Evolutionary conservation across 169 alveolate genomes (phyloP).

Genomic region (Amoebophrya sp.): DNA sequence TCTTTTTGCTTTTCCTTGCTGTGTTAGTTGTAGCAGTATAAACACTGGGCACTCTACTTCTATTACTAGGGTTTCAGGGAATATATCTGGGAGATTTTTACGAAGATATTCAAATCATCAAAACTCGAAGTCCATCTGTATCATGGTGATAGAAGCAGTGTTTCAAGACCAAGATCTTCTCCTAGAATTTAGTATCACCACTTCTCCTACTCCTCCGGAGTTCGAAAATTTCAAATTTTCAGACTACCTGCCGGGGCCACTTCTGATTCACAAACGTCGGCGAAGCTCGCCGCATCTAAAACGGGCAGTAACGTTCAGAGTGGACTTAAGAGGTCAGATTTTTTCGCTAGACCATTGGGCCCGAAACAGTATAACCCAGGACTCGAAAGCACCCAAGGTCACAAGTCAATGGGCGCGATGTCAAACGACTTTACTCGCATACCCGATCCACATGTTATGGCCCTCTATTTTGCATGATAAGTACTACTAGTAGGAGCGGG

Average conservation of each 20-base stretch:
- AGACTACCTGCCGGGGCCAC: not conserved
- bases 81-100: too few relatives aligned
- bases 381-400: not conserved
- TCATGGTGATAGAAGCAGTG: too few relatives aligned
- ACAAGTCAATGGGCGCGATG: not conserved
- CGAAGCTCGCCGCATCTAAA: not conserved
- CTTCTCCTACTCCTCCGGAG: not conserved
- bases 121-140: too few relatives aligned
- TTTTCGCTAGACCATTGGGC: not conserved
- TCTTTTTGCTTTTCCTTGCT: not conserved
- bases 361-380: too few relatives aligned
- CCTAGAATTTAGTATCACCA: not conserved
- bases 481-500: not conserved
- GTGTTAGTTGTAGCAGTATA: not conserved
- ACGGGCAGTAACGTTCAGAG: not conserved
- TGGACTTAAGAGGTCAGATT: not conserved
- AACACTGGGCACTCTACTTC: not conserved
- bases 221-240: not conserved
- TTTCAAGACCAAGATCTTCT: not conserved
- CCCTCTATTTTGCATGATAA: not conserved
- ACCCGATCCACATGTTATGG: not conserved
- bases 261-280: not conserved
- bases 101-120: too few relatives aligned
- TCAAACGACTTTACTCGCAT: not conserved
- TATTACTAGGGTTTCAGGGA: too few relatives aligned